Percentiles rank a stretch among this genome's conserved stretches.
These are phyloP conservation scores for Colletotrichum melonis DNA, from an alignment of 2,329 filamentous ascomycete genomes.

Conservation along the genomic window DNA sequence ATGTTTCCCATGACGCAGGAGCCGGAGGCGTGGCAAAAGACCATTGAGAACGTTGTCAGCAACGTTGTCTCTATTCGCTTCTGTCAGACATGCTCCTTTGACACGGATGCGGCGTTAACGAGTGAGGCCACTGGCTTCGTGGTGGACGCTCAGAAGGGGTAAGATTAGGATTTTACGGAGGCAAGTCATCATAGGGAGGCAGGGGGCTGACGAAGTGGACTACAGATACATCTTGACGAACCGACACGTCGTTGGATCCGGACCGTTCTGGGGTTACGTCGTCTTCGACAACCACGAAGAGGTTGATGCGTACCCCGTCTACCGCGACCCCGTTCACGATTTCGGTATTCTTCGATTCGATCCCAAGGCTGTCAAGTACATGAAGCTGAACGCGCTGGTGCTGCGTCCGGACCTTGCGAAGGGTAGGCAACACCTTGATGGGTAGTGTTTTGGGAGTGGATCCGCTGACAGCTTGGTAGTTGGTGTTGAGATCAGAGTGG, in stretches of 20 bases:
- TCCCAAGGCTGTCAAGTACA: constrained; percentile 95
- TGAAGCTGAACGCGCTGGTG: constrained; percentile 84
- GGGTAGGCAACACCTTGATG: constrained; percentile 48
- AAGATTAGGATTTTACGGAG: constrained; percentile 48
- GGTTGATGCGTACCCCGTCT: constrained; percentile 95
- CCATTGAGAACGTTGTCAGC: constrained; percentile 91
- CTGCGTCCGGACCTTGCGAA: constrained; percentile 88
- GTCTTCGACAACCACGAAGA: constrained; percentile 99
- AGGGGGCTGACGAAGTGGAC: background rate
- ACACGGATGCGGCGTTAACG: constrained; percentile 93
- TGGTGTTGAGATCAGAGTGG: constrained; percentile 93
- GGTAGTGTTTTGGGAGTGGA: constrained; percentile 18
- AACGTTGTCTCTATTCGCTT: constrained; percentile 99
- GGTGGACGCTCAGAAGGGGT: constrained; percentile 91
- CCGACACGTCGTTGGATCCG: constrained; percentile 92
- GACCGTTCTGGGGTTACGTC: constrained; percentile 97
- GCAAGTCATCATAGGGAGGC: background rate
- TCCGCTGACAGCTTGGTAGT: constrained; percentile 58
- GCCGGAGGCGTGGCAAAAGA: constrained; percentile 85
- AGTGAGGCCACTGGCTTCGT: constrained; percentile 98
- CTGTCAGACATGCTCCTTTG: constrained; percentile 97
- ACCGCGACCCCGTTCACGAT: constrained; percentile 97
- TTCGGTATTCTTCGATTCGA: constrained; percentile 98
- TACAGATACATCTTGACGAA: constrained; percentile 83
- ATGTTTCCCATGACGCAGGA: constrained; percentile 37